Evolutionary conservation across 176 grass and related monocot genomes (phyloP).

Genomic region (Guadua angustifolia): DNA sequence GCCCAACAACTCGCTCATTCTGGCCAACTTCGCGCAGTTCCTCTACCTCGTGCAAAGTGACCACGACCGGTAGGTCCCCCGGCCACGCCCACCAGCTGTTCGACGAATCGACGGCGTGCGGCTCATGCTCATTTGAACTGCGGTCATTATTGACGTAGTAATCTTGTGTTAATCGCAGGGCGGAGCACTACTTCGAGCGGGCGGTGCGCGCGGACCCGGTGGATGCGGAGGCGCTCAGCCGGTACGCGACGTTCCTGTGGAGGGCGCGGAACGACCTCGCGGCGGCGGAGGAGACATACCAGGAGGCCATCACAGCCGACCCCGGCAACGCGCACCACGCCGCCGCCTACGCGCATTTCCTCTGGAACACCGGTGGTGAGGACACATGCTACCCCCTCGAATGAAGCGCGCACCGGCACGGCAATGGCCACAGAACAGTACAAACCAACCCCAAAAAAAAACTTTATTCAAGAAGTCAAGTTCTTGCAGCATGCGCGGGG

Average conservation of each 20-base stretch:
- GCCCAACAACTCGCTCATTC: slow-evolving; percentile 73
- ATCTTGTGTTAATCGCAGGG: slow-evolving; percentile 48
- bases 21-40: slow-evolving; percentile 91
- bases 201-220: slow-evolving; percentile 58
- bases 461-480: slow-evolving; percentile 32
- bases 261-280: slow-evolving; percentile 61
- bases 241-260: slow-evolving; percentile 94
- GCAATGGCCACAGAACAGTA: slow-evolving; percentile 1
- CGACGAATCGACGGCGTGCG: slow-evolving; percentile 31
- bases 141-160: neutral
- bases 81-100: slow-evolving; percentile 17
- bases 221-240: slow-evolving; percentile 73
- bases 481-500: slow-evolving; percentile 42
- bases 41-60: slow-evolving; percentile 73
- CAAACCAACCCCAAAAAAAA: neutral
- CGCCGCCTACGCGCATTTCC: slow-evolving; percentile 85
- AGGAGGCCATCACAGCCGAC: slow-evolving; percentile 74
- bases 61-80: slow-evolving; percentile 57
- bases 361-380: slow-evolving; percentile 96
- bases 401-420: slow-evolving; percentile 32
- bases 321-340: slow-evolving; percentile 70
- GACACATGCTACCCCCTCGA: slow-evolving; percentile 85
- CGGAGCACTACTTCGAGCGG: slow-evolving; percentile 77
- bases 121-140: neutral
- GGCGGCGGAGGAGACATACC: slow-evolving; percentile 76